A percentile compares a stretch with the other conserved stretches of the same genome.
These are phyloP conservation scores for Mycena capillaripes DNA, from an alignment of 768 basidiomycete species.

Conservation along the genomic window DNA sequence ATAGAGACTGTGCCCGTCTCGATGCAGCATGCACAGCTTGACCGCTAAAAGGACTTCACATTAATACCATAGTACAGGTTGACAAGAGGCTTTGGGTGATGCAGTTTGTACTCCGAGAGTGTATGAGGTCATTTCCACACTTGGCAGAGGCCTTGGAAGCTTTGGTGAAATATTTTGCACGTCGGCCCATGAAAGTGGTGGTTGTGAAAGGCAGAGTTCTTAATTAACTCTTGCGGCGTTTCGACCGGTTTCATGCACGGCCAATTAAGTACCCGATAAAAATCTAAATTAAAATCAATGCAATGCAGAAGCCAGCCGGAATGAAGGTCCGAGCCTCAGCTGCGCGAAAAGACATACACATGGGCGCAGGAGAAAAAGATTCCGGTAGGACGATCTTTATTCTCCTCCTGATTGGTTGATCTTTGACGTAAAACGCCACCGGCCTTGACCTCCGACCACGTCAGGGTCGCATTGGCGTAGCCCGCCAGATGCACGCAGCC, in stretches of 20 bases:
- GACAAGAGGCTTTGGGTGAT: neutral
- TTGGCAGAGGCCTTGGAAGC: neutral
- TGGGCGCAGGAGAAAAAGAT: too few relatives aligned
- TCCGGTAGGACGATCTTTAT: too few relatives aligned
- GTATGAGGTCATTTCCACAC: neutral
- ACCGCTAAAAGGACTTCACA: neutral
- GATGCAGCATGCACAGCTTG: neutral
- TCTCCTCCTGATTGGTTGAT: too few relatives aligned
- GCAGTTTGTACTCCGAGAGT: neutral
- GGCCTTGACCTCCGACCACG: too few relatives aligned
- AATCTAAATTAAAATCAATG: too few relatives aligned
- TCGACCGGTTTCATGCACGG: neutral
- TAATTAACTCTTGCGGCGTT: neutral
- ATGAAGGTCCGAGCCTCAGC: too few relatives aligned
- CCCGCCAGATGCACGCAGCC: too few relatives aligned
- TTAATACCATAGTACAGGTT: neutral
- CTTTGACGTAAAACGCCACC: too few relatives aligned
- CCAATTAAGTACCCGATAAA: too few relatives aligned
- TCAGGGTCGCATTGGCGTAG: too few relatives aligned
- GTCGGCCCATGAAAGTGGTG: conserved; percentile 12
- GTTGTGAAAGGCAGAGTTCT: neutral
- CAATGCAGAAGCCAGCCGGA: too few relatives aligned
- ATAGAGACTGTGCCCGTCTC: neutral
- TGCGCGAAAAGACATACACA: too few relatives aligned
- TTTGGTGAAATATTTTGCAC: conserved; percentile 2